Percentiles rank a stretch among this genome's conserved stretches.
These are phyloP conservation scores for Xylariaceae sp. DNA, from an alignment of 2,329 filamentous ascomycete species.

Conservation along the genomic window DNA sequence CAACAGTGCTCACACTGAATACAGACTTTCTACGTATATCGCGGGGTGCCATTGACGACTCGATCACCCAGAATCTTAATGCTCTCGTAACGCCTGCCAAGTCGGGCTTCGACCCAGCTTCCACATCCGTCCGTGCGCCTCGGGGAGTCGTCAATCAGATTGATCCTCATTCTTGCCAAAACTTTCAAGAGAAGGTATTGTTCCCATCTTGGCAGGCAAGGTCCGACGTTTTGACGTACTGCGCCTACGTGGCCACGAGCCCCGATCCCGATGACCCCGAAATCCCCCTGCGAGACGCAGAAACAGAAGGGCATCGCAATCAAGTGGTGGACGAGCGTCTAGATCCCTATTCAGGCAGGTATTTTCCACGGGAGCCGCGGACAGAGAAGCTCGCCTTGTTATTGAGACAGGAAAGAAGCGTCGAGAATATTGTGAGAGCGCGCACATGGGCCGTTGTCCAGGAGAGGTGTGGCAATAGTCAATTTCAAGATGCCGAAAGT, in stretches of 20 bases:
- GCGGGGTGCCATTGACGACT: constrained; percentile 80
- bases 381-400: constrained; percentile 72
- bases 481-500: constrained; percentile 53
- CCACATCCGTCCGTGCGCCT: constrained; percentile 60
- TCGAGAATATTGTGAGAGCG: constrained; percentile 73
- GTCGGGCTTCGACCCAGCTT: constrained; percentile 70
- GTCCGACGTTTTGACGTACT: constrained; percentile 81
- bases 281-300: constrained; percentile 59
- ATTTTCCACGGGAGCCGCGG: constrained; percentile 71
- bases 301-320: constrained; percentile 65
- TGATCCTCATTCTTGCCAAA: constrained; percentile 55
- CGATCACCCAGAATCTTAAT: constrained; percentile 89
- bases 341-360: constrained; percentile 84
- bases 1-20: constrained; percentile 13
- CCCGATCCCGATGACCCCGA: constrained; percentile 86
- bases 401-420: constrained; percentile 66
- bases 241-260: constrained; percentile 77
- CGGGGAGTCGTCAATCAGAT: constrained; percentile 49
- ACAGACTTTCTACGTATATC: constrained; percentile 88
- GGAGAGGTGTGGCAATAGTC: constrained; percentile 61
- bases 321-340: constrained; percentile 78
- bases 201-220: constrained; percentile 86
- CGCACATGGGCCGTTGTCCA: constrained; percentile 76
- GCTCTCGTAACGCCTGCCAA: constrained; percentile 71
- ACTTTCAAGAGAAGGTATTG: constrained; percentile 70